Evolutionary conservation across 495 filamentous ascomycete genomes (phyloP), one percentile per base, ranked within the genome.

Genomic region (Hyaloscypha variabilis): DNA sequence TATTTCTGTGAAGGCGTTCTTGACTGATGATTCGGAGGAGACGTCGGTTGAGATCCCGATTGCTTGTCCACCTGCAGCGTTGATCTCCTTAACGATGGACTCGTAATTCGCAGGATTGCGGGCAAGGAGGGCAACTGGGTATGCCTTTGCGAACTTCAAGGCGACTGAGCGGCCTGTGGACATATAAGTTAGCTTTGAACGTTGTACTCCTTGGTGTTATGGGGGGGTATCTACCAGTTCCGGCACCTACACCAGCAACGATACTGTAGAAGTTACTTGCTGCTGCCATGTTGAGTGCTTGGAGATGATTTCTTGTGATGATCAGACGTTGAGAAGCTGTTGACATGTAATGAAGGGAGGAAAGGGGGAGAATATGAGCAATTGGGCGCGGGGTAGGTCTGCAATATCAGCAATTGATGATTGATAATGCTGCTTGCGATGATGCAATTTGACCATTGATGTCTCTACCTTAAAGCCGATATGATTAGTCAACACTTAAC

Each of bases 241-340:
- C 91, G 39, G 87, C 80, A 24, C 91, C 91, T 39, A 90, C 90
- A 53, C 91, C 90, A 60, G 90, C 91, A 68, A 94, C 83, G 64
- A 93, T 81, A 60, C 90, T 89, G 74, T 90, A 83, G 67, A 83
- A 77, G 68, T 79, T 76, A 8, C 71, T 77, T 64, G 81, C 67
- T 62, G 82, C 70, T 55, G 67, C 67, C 64, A 67, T 69, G 11
- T 60, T 62, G n/a, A 21, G 24, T 51, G 6, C 23, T 49, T 63
- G 23, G 6, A 69, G 30, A 26, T 60, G 64, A 56, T 66, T 56
- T 21, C 31, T 69, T 51, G 26, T 31, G 17, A 17, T 28, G 13
- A 8, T 57, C 25, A 66, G 28, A 57, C 54, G 63, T 64, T 57
- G 42, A 31, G 63, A 50, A 61, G 58, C 26, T 61, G 54, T 60